phyloP scores from a whole-genome alignment of 139 green algal genomes.

The Tetraselmis striata region DNA sequence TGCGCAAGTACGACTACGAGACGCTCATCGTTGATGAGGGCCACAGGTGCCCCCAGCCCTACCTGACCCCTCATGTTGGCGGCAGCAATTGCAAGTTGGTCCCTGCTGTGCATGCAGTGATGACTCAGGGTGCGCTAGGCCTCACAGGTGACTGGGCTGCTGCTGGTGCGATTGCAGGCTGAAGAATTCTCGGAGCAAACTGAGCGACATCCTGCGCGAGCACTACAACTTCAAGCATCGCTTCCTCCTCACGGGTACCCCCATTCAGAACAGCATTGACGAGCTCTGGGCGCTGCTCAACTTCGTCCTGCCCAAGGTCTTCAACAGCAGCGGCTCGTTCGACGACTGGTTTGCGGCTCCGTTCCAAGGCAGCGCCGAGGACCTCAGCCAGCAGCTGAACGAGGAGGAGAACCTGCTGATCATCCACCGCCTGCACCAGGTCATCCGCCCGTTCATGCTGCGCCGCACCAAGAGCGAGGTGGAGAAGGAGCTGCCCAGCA shows the following conservation, averaged over 20 bases:
- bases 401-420: conserved; percentile 57
- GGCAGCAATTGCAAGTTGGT: no score
- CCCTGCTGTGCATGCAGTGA: no score
- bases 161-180: no score
- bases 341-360: conserved; percentile 58
- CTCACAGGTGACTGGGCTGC: no score
- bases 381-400: conserved; percentile 18
- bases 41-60: no score
- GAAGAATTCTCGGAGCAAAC: conserved; percentile 61
- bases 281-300: conserved; percentile 58
- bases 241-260: conserved; percentile 69
- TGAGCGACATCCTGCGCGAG: conserved; percentile 42
- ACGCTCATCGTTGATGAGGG: conserved; percentile 69
- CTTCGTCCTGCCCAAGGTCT: conserved; percentile 52
- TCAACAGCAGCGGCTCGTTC: conserved; percentile 47
- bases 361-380: conserved; percentile 33
- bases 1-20: conserved; percentile 56
- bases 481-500: conserved; percentile 47
- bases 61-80: no score
- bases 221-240: conserved; percentile 37
- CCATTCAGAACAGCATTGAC: conserved; percentile 63
- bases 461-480: conserved; percentile 44
- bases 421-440: conserved; percentile 56
- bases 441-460: conserved; percentile 52
- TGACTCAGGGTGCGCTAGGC: no score